Conservation (phyloP, 2,329 filamentous ascomycete genomes). For the Pseudogymnoascus sp. region DNA sequence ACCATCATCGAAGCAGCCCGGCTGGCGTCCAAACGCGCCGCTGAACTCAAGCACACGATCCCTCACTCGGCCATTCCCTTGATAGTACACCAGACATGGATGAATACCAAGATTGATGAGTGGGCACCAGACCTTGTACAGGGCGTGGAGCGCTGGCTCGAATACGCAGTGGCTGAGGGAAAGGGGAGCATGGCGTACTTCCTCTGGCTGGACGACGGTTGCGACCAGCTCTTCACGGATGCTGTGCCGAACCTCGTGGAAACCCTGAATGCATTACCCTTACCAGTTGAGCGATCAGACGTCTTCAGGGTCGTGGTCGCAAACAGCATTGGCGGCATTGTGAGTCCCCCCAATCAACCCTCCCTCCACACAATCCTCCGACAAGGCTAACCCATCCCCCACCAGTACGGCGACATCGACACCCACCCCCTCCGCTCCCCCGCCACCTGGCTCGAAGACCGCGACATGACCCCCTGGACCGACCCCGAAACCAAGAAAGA, state of each 20-base stretch:
- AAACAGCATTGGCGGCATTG: constrained; percentile 22
- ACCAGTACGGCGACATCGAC: constrained; percentile 30
- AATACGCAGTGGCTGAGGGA: constrained; percentile 15
- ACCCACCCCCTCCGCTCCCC: constrained; percentile 26
- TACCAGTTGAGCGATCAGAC: constrained; percentile 27
- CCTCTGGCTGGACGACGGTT: constrained; percentile 30
- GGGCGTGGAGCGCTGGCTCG: constrained; percentile 27
- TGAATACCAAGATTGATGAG: constrained; percentile 21
- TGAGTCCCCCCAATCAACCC: background rate
- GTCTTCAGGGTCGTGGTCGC: constrained; percentile 29
- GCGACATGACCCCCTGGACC: constrained; percentile 25
- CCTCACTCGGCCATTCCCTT: constrained; percentile 25
- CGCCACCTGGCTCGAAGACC: constrained; percentile 22
- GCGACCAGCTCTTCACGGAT: constrained; percentile 23
- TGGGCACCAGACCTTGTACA: constrained; percentile 23
- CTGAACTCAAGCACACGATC: constrained; percentile 11
- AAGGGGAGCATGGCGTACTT: constrained; percentile 26
- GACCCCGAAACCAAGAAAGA: constrained; percentile 20
- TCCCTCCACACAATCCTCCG: background rate
- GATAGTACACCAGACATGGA: constrained; percentile 31
- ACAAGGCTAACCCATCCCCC: background rate
- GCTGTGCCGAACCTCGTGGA: constrained; percentile 23
- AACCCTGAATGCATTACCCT: constrained; percentile 20
- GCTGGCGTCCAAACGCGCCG: constrained; percentile 19
- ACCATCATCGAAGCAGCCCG: constrained; percentile 26